Base-by-base conservation (phyloP, 768 basidiomycete genomes). In the Tulasnella calospora region DNA sequence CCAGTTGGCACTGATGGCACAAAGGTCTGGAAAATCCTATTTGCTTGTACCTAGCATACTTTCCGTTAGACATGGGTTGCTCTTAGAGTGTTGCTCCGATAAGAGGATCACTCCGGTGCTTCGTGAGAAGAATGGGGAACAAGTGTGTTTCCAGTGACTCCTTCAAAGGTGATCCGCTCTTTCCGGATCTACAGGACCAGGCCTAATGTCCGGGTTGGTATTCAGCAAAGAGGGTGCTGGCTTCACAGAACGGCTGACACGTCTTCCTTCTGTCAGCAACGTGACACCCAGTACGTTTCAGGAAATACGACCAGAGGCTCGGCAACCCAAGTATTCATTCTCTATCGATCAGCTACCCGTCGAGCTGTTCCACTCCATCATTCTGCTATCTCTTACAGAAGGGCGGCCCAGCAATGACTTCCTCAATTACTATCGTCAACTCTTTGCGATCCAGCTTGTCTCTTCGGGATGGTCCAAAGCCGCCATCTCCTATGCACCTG, bases 21-120 rank as follows among this genome's bases (percentile, higher is more conserved):
- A 30, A 77, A 77, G 3, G 77, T 70, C 41, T 80, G 80, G 80
- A 61, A 57, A 15, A 76, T 80, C 23, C 23, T 80, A 33, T 73
- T 35, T 27, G 73, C 80, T 15, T 80, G 74, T 69, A 30, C 61
- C 30, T 67, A 27, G 33, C 61, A 67, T 27, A 33, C 61, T 51
- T 51, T 51, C 41, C 21, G 6, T 51, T 51, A 23, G 47, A 51
- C 9, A 21, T 51, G 23, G 21, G 47, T 19, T 19, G 4, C 47
- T 51, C 21, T 4, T 23, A 19, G 23, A 51, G 23, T 23, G 17
- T 51, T 9, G 21, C 12, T 35, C 30, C 17, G 27, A 27, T 33
- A 30, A 67, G 61, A 13, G 27, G n/a, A 30, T 61, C 12, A 2
- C 30, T 61, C 10, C 5, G 10, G 8, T 30, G 33, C 27, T 35